Evolutionary conservation across 805 yeast species (phyloP).

Genomic region (Yamadazyma endophytica): DNA sequence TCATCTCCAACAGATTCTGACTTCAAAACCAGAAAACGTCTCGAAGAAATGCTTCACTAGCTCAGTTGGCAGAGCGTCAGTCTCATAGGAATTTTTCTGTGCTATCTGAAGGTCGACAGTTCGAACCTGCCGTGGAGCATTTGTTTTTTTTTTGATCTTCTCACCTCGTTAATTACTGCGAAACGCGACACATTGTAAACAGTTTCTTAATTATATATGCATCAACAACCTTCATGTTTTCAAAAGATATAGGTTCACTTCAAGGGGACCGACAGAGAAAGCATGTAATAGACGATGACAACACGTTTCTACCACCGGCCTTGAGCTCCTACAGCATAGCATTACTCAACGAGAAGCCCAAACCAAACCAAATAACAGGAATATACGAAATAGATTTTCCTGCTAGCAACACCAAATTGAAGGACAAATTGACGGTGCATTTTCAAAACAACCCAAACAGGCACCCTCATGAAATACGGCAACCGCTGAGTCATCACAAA

Average conservation of each 20-base stretch:
- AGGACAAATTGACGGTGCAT: constrained; percentile 31
- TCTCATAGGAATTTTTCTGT: constrained; percentile 21
- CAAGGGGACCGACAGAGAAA: constrained; percentile 10
- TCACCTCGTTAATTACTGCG: no score
- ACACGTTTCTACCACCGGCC: constrained; percentile 55
- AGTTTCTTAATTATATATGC: no score
- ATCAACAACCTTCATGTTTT: no score
- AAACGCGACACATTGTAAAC: no score
- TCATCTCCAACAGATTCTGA: no score
- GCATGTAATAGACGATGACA: constrained; percentile 39
- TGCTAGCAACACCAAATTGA: constrained; percentile 14
- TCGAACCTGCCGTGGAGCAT: constrained; percentile 46
- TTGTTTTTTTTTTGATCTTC: constrained; percentile 7
- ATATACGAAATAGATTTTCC: constrained; percentile 31
- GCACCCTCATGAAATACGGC: not conserved
- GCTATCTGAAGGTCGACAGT: constrained; percentile 45
- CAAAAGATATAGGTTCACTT: constrained; percentile 9
- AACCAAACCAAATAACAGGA: constrained; percentile 19
- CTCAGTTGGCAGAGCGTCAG: constrained; percentile 27
- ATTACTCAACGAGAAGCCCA: constrained; percentile 35
- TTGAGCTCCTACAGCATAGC: constrained; percentile 57
- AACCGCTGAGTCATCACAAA: no score
- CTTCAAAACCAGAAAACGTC: no score
- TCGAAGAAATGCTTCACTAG: constrained; percentile 20
- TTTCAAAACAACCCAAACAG: constrained; percentile 14